Percentiles rank a stretch among this genome's conserved stretches.
Conservation (phyloP, 116 monocot genomes). For the Zostera marina region DNA sequence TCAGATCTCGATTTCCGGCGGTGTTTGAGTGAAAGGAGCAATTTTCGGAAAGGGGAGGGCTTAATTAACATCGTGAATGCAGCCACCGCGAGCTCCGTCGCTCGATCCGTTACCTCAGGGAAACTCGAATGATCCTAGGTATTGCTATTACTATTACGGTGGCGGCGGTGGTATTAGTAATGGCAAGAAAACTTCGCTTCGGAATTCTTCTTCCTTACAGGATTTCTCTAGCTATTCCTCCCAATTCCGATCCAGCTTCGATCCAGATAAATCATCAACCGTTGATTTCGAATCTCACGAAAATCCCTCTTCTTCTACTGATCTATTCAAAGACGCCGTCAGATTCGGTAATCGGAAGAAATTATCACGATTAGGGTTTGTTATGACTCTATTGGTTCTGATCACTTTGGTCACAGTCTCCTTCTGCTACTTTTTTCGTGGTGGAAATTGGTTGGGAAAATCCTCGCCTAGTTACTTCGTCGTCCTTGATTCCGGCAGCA, state of each 20-base stretch:
- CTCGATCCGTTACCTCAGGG: too few relatives aligned
- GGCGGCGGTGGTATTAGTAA: background rate
- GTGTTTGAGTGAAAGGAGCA: too few relatives aligned
- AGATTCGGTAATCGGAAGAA: conserved; percentile 30
- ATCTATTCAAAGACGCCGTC: conserved; percentile 40
- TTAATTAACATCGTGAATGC: too few relatives aligned
- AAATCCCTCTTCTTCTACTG: conserved; percentile 12
- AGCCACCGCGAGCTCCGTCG: too few relatives aligned
- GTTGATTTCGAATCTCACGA: conserved; percentile 20
- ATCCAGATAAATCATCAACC: conserved; percentile 12
- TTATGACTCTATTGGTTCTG: conserved; percentile 20
- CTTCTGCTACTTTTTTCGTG: conserved; percentile 19
- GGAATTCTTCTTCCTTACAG: conserved; percentile 60
- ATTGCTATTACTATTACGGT: too few relatives aligned
- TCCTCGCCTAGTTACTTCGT: conserved; percentile 49
- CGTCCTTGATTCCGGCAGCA: conserved; percentile 88
- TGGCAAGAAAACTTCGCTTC: conserved; percentile 18
- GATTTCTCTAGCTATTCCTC: conserved; percentile 47
- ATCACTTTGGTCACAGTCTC: conserved; percentile 25
- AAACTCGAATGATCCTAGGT: too few relatives aligned
- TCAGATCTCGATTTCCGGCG: too few relatives aligned
- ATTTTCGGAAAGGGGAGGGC: too few relatives aligned
- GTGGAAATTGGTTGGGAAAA: conserved; percentile 15
- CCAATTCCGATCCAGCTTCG: conserved; percentile 2
- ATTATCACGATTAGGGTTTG: conserved; percentile 14